These are phyloP conservation scores for Viola odorata DNA, from an alignment of 345 rosid genomes.

Conservation along the genomic window DNA sequence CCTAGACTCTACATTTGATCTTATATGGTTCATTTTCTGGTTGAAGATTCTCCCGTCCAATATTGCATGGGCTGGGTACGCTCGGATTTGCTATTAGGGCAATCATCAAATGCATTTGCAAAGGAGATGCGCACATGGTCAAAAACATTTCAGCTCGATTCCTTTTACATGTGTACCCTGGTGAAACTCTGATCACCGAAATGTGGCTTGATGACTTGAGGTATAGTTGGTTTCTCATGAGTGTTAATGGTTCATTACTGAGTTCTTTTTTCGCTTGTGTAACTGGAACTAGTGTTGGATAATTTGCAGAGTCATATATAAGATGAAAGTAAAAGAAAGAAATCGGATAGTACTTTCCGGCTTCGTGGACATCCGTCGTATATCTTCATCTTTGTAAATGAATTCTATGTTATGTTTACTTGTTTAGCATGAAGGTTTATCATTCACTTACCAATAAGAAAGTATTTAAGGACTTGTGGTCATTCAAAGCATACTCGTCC, in stretches of 20 bases:
- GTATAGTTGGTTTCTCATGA: constrained; percentile 21
- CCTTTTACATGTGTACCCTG: constrained; percentile 78
- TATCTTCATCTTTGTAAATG: constrained; percentile 42
- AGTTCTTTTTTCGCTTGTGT: too few relatives aligned
- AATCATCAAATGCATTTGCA: constrained; percentile 65
- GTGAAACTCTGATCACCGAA: constrained; percentile 70
- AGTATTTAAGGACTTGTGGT: too few relatives aligned
- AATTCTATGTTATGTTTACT: background rate
- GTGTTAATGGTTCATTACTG: background rate
- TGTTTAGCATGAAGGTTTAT: too few relatives aligned
- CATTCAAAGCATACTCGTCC: too few relatives aligned
- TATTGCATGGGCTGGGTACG: constrained; percentile 83
- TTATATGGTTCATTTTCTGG: background rate
- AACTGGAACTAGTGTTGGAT: background rate
- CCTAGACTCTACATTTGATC: too few relatives aligned
- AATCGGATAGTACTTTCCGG: constrained; percentile 61
- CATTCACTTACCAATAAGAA: too few relatives aligned
- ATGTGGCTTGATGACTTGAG: constrained; percentile 84
- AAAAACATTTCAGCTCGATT: constrained; percentile 64
- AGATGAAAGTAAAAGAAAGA: constrained; percentile 60
- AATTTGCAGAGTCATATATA: constrained; percentile 61
- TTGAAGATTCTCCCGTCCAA: constrained; percentile 68
- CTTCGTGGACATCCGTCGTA: constrained; percentile 46
- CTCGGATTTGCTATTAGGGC: constrained; percentile 83
- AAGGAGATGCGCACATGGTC: constrained; percentile 54